phyloP scores from a whole-genome alignment of 768 basidiomycete genomes.

The Pulveroboletus sp. region DNA sequence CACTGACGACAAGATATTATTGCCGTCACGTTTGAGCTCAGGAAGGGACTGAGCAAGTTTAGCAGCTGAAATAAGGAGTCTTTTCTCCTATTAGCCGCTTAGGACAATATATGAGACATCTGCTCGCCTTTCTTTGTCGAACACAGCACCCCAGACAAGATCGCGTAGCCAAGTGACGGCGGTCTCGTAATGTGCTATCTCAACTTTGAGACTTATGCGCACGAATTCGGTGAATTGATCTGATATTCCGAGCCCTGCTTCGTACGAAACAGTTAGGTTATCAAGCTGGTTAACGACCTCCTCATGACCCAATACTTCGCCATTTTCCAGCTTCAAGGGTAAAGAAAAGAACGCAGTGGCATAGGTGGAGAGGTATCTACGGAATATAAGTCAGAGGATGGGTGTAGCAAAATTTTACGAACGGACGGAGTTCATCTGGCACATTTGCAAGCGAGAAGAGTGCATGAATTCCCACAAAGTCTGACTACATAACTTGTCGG shows the following conservation, averaged over 20 bases:
- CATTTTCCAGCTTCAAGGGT: conserved; percentile 67
- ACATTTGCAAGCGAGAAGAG: conserved; percentile 73
- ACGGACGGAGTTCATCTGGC: conserved; percentile 71
- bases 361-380: conserved; percentile 74
- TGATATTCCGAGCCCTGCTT: conserved; percentile 59
- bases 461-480: conserved; percentile 81
- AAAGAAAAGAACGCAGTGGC: conserved; percentile 84
- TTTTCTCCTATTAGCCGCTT: conserved; percentile 27
- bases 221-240: conserved; percentile 69
- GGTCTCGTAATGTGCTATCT: conserved; percentile 69
- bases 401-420: conserved; percentile 26
- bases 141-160: conserved; percentile 68
- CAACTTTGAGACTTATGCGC: conserved; percentile 79
- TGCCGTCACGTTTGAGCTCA: conserved; percentile 86
- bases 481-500: conserved; percentile 53
- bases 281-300: conserved; percentile 89
- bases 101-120: not conserved
- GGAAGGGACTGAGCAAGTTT: conserved; percentile 90
- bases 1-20: conserved; percentile 69
- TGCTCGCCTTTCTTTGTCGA: conserved; percentile 71
- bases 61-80: conserved; percentile 77
- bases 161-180: conserved; percentile 86
- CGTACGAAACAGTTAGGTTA: conserved; percentile 86
- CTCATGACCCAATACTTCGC: conserved; percentile 73
- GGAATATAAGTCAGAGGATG: conserved; percentile 5